Evolutionary conservation across 495 filamentous ascomycete species (phyloP), one percentile per base, ranked within the genome.

Genomic region (Parmelia sp.): DNA sequence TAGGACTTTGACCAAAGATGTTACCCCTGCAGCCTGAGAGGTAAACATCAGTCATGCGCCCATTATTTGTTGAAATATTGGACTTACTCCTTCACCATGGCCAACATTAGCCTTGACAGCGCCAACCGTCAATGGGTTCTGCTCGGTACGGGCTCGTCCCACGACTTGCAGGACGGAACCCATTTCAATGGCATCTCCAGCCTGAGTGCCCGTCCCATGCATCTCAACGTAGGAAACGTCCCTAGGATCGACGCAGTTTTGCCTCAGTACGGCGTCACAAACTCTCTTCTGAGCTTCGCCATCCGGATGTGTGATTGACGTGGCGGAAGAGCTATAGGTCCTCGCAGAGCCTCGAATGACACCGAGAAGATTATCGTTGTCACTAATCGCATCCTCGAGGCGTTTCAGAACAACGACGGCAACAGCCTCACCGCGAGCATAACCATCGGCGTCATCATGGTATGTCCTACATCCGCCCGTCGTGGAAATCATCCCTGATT

Each of bases 381-480:
- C 79, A 12, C 72, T 69, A 60, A 77, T 71, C 47, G 79, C 79
- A 65, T 82, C 78, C 21, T 75, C 71, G 0, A 80, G 61, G 5
- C 76, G 64, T 59, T 82, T 82, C 4, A 82, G 44, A 6, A 81
- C 69, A 0, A 81, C 36, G 1, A 73, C 69, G 1, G 68, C 79
- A 12, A 80, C 71, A 11, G 68, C 79, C 0, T 83, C 81, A 1
- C 67, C 77, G 62, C 88, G 82, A 69, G 84, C 86, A 72, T 90
- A 91, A 0, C 88, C 88, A 69, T 90, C 85, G 8, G 87, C 87
- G 27, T 77, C 78, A 62, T 83, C 77, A 68, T 88, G 83, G 58
- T 84, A 89, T 1, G 86, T 84, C 45, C 89, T 87, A 73, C 88
- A 91, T 36, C 35, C 35, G 35, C 35, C 35, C 35, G 35, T 36